Evolutionary conservation across 1,284 basidiomycete genomes (phyloP), one percentile per base, ranked within the genome.

Genomic region (Vanrija humicola): DNA sequence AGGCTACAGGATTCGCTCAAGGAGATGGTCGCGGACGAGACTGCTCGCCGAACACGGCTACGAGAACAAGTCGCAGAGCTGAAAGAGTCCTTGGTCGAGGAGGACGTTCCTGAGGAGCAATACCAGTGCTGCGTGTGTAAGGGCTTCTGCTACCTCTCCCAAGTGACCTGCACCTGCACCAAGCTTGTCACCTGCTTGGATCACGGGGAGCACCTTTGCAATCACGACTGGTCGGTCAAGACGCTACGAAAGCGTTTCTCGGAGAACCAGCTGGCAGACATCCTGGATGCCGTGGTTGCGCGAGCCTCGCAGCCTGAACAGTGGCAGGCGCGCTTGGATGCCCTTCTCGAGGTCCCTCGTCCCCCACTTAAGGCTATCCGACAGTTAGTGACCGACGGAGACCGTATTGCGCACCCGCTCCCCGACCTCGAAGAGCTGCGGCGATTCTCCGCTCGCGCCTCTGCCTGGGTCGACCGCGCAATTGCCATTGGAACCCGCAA

Each of bases 41-140:
- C 90, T 62, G 76, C 73, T 8, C 82, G 84, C 50, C 87, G 96
- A 34, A 78, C 80, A 42, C 77, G 77, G 3, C 61, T 78, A 26
- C 75, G 88, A 34, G 67, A 76, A 19, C 72, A 82, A 21, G 60
- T 77, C 7, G 70, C 77, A 1, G 82, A 82, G 15, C 76, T 92
- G 44, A 75, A 76, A 23, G 90, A 96, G 74, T 78, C 81, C 19
- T 77, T 91, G 19, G 86, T 90, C 64, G 85, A 88, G 61, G 82
- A 84, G 64, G 94, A 97, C 72, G 83, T 85, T 9, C 80, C 86
- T 6, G 96, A 98, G 75, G 90, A 92, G 57, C 90, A 97, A 72
- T 95, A 95, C 74, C 93, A 97, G 75, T 99, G 96, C 82, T 79
- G 82, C 51, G 80, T 89, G 66, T 98, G 96, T 86, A 95, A 96